Base-by-base conservation (phyloP, 495 filamentous ascomycete species). In the Aspergillus funiculosus region DNA sequence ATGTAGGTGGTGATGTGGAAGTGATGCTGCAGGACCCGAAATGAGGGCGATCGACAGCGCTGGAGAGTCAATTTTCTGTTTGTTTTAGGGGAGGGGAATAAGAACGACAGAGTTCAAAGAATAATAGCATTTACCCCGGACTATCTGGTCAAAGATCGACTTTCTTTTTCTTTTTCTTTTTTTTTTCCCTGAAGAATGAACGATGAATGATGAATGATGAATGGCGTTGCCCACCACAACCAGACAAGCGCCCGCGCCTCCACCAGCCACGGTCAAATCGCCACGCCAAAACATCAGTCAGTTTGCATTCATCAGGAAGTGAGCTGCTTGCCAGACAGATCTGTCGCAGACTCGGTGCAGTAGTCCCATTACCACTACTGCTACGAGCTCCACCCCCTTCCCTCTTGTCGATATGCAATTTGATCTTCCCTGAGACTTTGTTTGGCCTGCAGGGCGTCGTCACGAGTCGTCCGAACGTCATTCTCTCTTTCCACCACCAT, bases 221-320 rank as follows among this genome's bases (percentile, higher is more conserved):
- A 50, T 49, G 46, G 50, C 54, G 58, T 62, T 62, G 59, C 59
- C 59, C 59, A 57, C 59, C 59, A 59, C 56, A 56, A 62, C 59
- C 39, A 29, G 51, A 46, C 46, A 52, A 53, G 51, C 50, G 51
- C 41, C 51, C 45, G 55, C 47, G 39, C 46, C 39, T 50, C 50
- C 53, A 53, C 56, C 51, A 55, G 51, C 56, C 59, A 58, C 54
- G 39, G 28, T 29, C 46, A 35, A 41, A 41, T 32, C 34, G 30
- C 36, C 29, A 21, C 38, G 31, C 39, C 55, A 61, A 61, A 58
- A 61, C 52, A 61, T 53, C 45, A n/a, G 11, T 37, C 20, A 26
- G 38, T 21, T 28, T 28, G 26, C 26, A 7, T 28, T n/a, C n/a
- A n/a, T n/a, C n/a, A n/a, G n/a, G 5, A 38, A 21, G 20, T 24